Evolutionary conservation across 2,329 filamentous ascomycete genomes (phyloP).

Genomic region (Alternaria rosae): DNA sequence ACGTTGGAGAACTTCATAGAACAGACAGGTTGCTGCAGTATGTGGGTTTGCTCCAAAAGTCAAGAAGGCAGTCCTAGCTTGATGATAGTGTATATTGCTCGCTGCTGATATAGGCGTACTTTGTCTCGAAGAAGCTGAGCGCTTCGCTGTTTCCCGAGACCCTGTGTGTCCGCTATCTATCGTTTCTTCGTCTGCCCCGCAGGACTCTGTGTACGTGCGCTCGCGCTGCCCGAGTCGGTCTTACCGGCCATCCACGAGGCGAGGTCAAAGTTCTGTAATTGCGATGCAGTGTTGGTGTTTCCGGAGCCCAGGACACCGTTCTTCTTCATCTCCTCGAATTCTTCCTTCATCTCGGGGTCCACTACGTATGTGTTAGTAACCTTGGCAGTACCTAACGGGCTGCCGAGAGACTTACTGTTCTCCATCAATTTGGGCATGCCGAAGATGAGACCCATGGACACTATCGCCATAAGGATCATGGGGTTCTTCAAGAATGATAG

Average conservation of each 20-base stretch:
- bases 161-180: slow-evolving; percentile 7
- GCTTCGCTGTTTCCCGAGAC: neutral
- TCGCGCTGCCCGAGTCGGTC: slow-evolving; percentile 33
- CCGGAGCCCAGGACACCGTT: slow-evolving; percentile 66
- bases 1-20: neutral
- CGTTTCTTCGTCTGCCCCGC: slow-evolving; percentile 36
- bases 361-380: slow-evolving; percentile 63
- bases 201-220: slow-evolving; percentile 37
- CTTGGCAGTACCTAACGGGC: neutral
- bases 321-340: slow-evolving; percentile 91
- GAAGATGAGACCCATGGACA: slow-evolving; percentile 82
- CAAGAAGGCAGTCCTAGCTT: neutral
- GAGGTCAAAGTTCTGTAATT: slow-evolving; percentile 70
- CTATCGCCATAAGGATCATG: slow-evolving; percentile 91
- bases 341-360: slow-evolving; percentile 93
- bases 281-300: slow-evolving; percentile 54
- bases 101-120: neutral
- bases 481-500: slow-evolving; percentile 87
- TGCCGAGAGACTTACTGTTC: slow-evolving; percentile 74
- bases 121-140: neutral
- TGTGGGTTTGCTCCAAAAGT: neutral
- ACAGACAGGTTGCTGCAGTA: neutral
- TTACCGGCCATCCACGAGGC: slow-evolving; percentile 73
- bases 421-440: slow-evolving; percentile 96
- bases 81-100: neutral